Conservation (phyloP, 2,329 filamentous ascomycete genomes). For the Conoideocrella luteorostrata region DNA sequence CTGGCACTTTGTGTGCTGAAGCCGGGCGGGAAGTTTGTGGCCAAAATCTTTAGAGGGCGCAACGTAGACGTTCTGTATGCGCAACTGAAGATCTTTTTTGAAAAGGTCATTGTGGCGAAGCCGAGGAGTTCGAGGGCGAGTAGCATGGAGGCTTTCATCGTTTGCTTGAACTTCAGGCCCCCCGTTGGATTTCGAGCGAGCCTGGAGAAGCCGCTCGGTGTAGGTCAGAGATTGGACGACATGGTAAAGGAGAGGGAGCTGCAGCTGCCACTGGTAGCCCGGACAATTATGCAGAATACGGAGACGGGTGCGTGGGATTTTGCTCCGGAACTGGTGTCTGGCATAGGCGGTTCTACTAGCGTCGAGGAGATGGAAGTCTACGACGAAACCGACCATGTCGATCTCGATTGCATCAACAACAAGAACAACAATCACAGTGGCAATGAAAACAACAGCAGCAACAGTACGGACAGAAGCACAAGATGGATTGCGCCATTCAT, state of each 20-base stretch:
- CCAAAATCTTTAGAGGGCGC: slow-evolving; percentile 92
- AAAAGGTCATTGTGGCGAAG: slow-evolving; percentile 82
- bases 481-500: slow-evolving; percentile 93
- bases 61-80: slow-evolving; percentile 95
- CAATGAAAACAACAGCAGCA: slow-evolving; percentile 28
- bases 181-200: slow-evolving; percentile 70
- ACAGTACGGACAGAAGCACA: slow-evolving; percentile 30
- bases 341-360: slow-evolving; percentile 22
- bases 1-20: slow-evolving; percentile 87
- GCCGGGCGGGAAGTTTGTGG: slow-evolving; percentile 91
- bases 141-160: slow-evolving; percentile 93
- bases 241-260: slow-evolving; percentile 40
- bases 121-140: slow-evolving; percentile 91
- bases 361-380: slow-evolving; percentile 46
- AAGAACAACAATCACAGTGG: too few species aligned
- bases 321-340: slow-evolving; percentile 12
- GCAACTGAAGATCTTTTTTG: slow-evolving; percentile 86
- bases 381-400: slow-evolving; percentile 30
- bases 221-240: slow-evolving; percentile 47
- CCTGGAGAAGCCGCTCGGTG: slow-evolving; percentile 67
- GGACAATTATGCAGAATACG: slow-evolving; percentile 39
- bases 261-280: slow-evolving; percentile 34
- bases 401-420: slow-evolving; percentile 15
- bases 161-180: slow-evolving; percentile 83
- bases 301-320: slow-evolving; percentile 37